Conservation (phyloP, 192 early-diverging fungal genomes). For the Podila verticillata region DNA sequence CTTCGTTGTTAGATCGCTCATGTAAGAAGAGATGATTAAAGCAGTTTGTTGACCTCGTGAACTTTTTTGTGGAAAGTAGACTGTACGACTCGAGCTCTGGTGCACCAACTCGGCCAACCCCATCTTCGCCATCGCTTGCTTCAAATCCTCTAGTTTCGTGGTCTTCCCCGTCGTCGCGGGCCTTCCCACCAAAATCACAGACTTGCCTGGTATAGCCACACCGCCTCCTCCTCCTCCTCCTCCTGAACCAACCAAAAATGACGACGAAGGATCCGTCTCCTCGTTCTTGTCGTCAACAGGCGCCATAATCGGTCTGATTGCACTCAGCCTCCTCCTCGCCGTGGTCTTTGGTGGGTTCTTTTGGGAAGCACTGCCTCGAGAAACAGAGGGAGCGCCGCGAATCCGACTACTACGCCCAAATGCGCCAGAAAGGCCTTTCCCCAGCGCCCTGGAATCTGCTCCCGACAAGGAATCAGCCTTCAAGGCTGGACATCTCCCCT, state of each 20-base stretch:
- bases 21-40: neutral
- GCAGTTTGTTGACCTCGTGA: neutral
- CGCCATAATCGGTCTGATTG: neutral
- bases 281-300: neutral
- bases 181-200: too few species aligned
- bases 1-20: neutral
- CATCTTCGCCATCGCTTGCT: neutral
- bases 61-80: neutral
- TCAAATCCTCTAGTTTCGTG: neutral
- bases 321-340: neutral
- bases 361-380: neutral
- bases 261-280: neutral
- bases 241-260: neutral
- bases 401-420: too few species aligned
- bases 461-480: too few species aligned
- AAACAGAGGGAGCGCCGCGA: neutral
- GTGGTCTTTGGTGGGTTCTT: neutral
- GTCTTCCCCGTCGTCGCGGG: too few species aligned
- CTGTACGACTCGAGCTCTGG: constrained; percentile 27
- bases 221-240: neutral
- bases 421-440: too few species aligned
- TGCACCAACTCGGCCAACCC: constrained; percentile 1
- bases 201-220: too few species aligned
- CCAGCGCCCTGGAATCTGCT: too few species aligned
- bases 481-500: too few species aligned